Percentiles rank a stretch among this genome's conserved stretches.
phyloP scores from a whole-genome alignment of 1,284 basidiomycete species.

The Cutaneotrichosporon sp. region DNA sequence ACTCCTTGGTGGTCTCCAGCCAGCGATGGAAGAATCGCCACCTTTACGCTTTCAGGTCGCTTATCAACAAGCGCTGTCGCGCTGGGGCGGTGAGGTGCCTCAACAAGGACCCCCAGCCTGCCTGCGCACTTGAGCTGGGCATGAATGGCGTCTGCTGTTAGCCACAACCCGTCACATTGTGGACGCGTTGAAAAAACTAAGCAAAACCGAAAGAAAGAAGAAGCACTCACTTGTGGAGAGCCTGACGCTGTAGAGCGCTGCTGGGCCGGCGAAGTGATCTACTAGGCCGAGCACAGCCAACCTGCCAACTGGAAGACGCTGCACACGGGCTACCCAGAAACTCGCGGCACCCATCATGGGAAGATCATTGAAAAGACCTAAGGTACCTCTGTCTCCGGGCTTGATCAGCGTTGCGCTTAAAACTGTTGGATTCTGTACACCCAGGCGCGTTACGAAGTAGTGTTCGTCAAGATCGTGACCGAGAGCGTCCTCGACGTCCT shows the following conservation, averaged over 20 bases:
- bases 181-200: too few relatives aligned
- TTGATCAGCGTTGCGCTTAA: background rate
- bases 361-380: background rate
- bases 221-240: background rate
- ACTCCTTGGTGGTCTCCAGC: background rate
- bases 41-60: background rate
- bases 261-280: slow-evolving; percentile 27
- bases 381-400: background rate
- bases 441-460: background rate
- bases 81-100: background rate
- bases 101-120: background rate
- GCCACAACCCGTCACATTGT: too few relatives aligned
- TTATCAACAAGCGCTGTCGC: slow-evolving; percentile 1
- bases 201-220: too few relatives aligned
- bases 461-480: background rate
- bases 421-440: background rate
- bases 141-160: background rate
- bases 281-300: slow-evolving; percentile 28
- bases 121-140: slow-evolving; percentile 2
- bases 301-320: background rate
- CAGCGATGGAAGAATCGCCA: background rate
- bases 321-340: background rate
- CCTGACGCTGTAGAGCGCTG: slow-evolving; percentile 10
- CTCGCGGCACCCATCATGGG: background rate
- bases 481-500: slow-evolving; percentile 7